These are phyloP conservation scores for Ascocoryne sarcoides DNA, from an alignment of 2,329 filamentous ascomycete species.

Conservation along the genomic window DNA sequence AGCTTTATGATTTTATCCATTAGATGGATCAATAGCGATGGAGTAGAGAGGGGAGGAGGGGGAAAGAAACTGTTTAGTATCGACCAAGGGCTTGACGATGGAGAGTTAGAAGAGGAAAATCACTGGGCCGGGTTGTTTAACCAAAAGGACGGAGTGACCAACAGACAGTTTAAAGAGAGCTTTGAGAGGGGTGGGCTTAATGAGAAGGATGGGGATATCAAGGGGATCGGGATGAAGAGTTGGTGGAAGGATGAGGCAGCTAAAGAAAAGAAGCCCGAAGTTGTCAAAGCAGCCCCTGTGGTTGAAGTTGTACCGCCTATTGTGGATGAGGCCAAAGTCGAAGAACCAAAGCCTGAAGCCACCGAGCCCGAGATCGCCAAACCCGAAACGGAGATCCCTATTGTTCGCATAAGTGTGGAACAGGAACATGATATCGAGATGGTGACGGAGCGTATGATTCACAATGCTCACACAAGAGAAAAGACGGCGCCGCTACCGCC, in stretches of 20 bases:
- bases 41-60: slow-evolving; percentile 35
- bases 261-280: not conserved
- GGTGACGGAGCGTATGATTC: not conserved
- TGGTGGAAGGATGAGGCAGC: not conserved
- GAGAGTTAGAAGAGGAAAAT: slow-evolving; percentile 16
- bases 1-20: slow-evolving; percentile 79
- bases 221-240: not conserved
- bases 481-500: too few species aligned
- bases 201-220: not conserved
- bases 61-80: slow-evolving; percentile 28
- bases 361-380: not conserved
- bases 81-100: slow-evolving; percentile 9
- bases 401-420: not conserved
- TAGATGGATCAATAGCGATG: slow-evolving; percentile 71
- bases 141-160: not conserved
- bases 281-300: not conserved
- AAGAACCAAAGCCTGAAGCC: not conserved
- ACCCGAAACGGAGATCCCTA: not conserved
- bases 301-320: not conserved
- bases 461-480: not conserved
- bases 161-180: not conserved
- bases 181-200: not conserved
- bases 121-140: not conserved
- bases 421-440: not conserved
- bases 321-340: too few species aligned